These are phyloP conservation scores for Rosa lucieae DNA, from an alignment of 306 rosid species.

Conservation along the genomic window DNA sequence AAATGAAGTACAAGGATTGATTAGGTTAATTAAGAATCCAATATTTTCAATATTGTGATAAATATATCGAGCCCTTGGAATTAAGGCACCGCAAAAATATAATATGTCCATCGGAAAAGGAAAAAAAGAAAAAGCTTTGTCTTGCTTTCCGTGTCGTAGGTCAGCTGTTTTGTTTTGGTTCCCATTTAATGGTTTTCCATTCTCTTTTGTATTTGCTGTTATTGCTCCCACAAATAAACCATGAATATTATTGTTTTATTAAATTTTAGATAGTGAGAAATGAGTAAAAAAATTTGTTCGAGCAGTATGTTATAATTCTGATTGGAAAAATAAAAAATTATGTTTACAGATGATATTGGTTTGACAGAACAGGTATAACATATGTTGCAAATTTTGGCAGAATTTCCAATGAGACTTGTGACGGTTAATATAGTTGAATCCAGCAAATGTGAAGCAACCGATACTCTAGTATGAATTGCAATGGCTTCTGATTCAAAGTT, in stretches of 20 bases:
- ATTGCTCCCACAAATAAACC: conserved; percentile 22
- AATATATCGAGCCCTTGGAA: background rate
- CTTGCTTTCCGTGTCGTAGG: conserved; percentile 1
- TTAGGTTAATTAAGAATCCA: conserved; percentile 28
- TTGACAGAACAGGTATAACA: background rate
- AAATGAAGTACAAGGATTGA: conserved; percentile 95
- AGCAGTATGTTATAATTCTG: background rate
- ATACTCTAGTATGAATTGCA: background rate
- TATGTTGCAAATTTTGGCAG: background rate
- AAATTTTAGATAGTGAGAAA: background rate
- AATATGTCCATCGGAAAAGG: background rate
- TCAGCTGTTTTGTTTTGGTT: conserved; percentile 9
- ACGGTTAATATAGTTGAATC: background rate
- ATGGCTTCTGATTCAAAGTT: background rate
- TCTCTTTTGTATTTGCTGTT: conserved; percentile 10
- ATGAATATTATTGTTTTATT: conserved; percentile 9
- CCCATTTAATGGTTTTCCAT: background rate
- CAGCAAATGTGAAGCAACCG: background rate
- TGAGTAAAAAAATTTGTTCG: background rate
- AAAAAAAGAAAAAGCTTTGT: background rate
- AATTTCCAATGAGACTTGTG: background rate
- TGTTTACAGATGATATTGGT: too few species aligned
- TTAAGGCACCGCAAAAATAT: background rate
- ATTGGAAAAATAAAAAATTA: too few species aligned
- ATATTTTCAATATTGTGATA: background rate